A percentile compares a stretch with the other conserved stretches of the same genome.
These are phyloP conservation scores for Niveomyces coronatus DNA, from an alignment of 2,329 filamentous ascomycete species.

Conservation along the genomic window DNA sequence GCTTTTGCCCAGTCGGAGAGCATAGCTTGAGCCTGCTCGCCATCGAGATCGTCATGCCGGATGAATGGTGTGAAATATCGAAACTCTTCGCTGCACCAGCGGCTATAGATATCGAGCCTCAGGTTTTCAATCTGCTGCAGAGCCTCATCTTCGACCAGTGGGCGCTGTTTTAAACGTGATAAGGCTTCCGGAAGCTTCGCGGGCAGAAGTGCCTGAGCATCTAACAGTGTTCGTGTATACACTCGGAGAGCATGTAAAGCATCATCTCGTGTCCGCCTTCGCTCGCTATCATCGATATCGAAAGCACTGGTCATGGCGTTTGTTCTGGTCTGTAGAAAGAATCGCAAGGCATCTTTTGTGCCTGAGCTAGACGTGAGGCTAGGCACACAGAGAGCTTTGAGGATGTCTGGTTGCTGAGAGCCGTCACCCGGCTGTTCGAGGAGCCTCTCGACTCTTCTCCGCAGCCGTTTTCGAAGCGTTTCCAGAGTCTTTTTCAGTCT, in stretches of 20 bases:
- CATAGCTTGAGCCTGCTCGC: slow-evolving; percentile 47
- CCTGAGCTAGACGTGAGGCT: slow-evolving; percentile 73
- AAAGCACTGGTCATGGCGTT: slow-evolving; percentile 57
- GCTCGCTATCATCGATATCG: slow-evolving; percentile 35
- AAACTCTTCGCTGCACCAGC: slow-evolving; percentile 76
- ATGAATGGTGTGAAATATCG: slow-evolving; percentile 81
- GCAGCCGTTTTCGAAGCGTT: slow-evolving; percentile 50
- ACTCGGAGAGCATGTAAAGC: slow-evolving; percentile 59
- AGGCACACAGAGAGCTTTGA: slow-evolving; percentile 71
- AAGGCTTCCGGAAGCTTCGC: slow-evolving; percentile 61
- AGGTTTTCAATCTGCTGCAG: slow-evolving; percentile 59
- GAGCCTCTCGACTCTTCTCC: slow-evolving; percentile 59
- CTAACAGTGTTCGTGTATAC: slow-evolving; percentile 66
- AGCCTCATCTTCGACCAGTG: slow-evolving; percentile 61
- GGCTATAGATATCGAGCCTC: slow-evolving; percentile 64
- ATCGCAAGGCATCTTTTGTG: slow-evolving; percentile 63
- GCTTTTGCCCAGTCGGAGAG: slow-evolving; percentile 54
- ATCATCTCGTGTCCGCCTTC: slow-evolving; percentile 29
- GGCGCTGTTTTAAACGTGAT: slow-evolving; percentile 54
- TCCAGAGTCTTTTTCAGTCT: slow-evolving; percentile 53
- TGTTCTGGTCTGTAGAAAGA: slow-evolving; percentile 66
- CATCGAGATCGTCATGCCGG: slow-evolving; percentile 64
- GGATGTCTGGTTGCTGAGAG: slow-evolving; percentile 40
- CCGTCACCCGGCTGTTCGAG: slow-evolving; percentile 51
- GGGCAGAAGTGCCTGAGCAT: slow-evolving; percentile 68